Conservation (phyloP, 495 filamentous ascomycete species). For the Aspergillus saccharolyticus region DNA sequence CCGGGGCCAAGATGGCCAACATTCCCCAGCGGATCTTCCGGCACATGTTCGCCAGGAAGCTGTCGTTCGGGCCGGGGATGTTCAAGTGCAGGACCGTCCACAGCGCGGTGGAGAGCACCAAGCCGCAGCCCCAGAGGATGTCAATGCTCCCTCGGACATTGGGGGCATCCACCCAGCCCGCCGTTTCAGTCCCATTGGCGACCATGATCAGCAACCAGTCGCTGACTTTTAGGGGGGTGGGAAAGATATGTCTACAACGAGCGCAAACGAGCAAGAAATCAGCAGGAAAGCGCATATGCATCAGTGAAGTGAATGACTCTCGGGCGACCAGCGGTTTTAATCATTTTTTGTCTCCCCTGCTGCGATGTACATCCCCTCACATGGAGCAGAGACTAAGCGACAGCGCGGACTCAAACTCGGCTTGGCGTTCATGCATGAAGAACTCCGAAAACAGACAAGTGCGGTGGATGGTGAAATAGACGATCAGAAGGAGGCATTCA, state of each 20-base stretch:
- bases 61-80: constrained; percentile 2
- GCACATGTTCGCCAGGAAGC: neutral
- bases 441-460: neutral
- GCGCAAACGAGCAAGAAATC: neutral
- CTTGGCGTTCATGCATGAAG: neutral
- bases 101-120: constrained; percentile 4
- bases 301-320: neutral
- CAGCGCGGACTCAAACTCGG: neutral
- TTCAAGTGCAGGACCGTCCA: constrained; percentile 7
- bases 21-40: neutral
- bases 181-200: neutral
- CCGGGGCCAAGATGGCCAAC: constrained; percentile 1
- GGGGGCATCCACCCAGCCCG: constrained; percentile 1
- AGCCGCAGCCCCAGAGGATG: constrained; percentile 9
- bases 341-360: neutral
- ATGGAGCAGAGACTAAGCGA: neutral
- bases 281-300: neutral
- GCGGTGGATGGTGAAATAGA: neutral
- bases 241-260: neutral
- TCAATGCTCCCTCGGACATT: constrained; percentile 5
- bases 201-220: neutral
- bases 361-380: neutral
- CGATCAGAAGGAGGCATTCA: neutral
- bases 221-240: too few relatives aligned
- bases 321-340: neutral